Base-by-base conservation (phyloP, 129 eudicot genomes). In the Gnaphalium uliginosum region DNA sequence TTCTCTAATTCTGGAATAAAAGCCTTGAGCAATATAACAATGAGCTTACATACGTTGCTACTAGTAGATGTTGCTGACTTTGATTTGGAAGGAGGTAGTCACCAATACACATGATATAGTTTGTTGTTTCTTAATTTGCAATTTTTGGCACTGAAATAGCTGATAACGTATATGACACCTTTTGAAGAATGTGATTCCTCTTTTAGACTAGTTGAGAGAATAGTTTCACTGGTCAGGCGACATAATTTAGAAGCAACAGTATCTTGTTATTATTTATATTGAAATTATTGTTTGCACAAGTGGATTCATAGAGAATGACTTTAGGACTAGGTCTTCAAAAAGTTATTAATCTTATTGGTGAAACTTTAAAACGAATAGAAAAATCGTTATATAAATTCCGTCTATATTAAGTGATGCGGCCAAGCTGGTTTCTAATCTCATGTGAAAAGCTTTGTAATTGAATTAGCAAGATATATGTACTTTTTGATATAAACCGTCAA, bases 401-500 rank as follows among this genome's bases (percentile, higher is more conserved):
- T 63, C 17, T 26, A 26, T 63, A 10, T 15, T 29, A 26, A 63
- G 14, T 63, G 43, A 27, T 27, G 68, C 37, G 29, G 30, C 21
- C 18, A 29, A 29, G 19, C 43, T 63, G 18, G 39, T 19, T 26
- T 11, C 22, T 63, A 63, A 27, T 63, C 5, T 63, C 21, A 15
- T 27, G 43, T 18, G 21, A 29, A 17, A 63, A 63, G n/a, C 50
- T 66, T 35, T 54, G 35, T 56, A 0, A 27, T 39, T 21, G 8
- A 23, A 19, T 7, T 62, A 19, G 41, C 21, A 27, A 43, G 63
- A 63, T 63, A 43, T 62, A 11, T 43, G 18, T 46, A 62, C 53
- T 11, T n/a, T 32, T 76, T 51, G n/a, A 25, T 76, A 76, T 17
- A 43, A 66, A 27, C 30, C 35, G 43, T 63, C 9, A 21, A 21